Base-by-base conservation (phyloP, 345 rosid genomes). In the Sonneratia alba region DNA sequence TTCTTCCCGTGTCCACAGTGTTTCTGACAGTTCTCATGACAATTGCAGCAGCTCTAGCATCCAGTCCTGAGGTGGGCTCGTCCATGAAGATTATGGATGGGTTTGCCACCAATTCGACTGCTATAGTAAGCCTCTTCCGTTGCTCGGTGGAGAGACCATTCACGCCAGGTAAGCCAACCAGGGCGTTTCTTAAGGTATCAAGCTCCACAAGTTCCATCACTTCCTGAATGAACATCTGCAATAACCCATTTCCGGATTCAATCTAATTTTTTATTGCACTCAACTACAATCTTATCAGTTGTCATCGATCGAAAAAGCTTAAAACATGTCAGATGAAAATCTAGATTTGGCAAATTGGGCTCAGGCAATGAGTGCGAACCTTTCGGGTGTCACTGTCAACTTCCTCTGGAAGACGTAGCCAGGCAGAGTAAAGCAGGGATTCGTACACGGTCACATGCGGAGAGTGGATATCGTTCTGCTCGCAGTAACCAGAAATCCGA, bases 11-110 rank as follows among this genome's bases (percentile, higher is more conserved):
- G 76, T 92, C 97, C 9, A 92, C 98, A 0, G 98, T 92, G 84
- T 89, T 92, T 79, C 97, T 85, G 18, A 93, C 94, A 4, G 96
- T 83, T 76, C 98, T 84, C 98, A 93, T 88, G 15, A 93, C 97
- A 62, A 91, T 91, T 36, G 98, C 98, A 56, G 98, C 97, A 59
- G 96, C 97, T 82, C 98, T 81, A 51, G 97, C 98, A 77, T 93
- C 98, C 37, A 93, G 83, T 48, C 98, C 98, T 36, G 98, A 93
- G 72, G 98, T 93, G 70, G 97, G 97, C 77, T 93, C 97, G 32
- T 93, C 98, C 98, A 93, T 88, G 84, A 93, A 91, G 71, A 91
- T 89, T 57, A 91, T 91, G 1, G 97, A 91, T 3, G 98, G 97
- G 79, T 93, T 93, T 34, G 97, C 96, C 72, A 93, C 98, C 2